Percentiles rank a stretch among this genome's conserved stretches.
Evolutionary conservation across 441 rosid genomes (phyloP).

Genomic region (Viola pubescens): DNA sequence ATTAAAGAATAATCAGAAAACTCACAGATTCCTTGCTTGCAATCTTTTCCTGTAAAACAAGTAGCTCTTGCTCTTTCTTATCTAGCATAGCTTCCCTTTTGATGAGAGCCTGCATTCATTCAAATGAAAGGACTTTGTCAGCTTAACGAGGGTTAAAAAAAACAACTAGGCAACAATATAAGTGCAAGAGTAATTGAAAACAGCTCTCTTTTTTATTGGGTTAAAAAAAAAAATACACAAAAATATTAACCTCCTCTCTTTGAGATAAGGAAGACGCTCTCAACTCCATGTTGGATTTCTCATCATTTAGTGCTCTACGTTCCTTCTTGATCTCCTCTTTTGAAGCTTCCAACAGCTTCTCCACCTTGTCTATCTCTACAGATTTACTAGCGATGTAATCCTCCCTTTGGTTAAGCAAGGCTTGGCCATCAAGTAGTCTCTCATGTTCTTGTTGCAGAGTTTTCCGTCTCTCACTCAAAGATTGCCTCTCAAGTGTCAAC

Average conservation of each 20-base stretch:
- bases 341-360: slow-evolving; percentile 53
- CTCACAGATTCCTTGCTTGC: slow-evolving; percentile 75
- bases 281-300: slow-evolving; percentile 52
- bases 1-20: slow-evolving; percentile 9
- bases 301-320: slow-evolving; percentile 37
- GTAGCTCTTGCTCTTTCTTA: slow-evolving; percentile 67
- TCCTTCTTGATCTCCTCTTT: slow-evolving; percentile 47
- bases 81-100: slow-evolving; percentile 50
- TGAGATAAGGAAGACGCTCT: slow-evolving; percentile 37
- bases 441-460: slow-evolving; percentile 71
- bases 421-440: slow-evolving; percentile 65
- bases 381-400: slow-evolving; percentile 58
- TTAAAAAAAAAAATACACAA: background rate
- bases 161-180: too few relatives aligned
- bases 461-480: slow-evolving; percentile 63
- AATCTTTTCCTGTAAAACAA: slow-evolving; percentile 54
- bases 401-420: slow-evolving; percentile 75
- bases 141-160: background rate
- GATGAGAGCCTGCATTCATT: slow-evolving; percentile 38
- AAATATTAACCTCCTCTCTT: slow-evolving; percentile 64
- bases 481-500: slow-evolving; percentile 52
- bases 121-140: slow-evolving; percentile 1
- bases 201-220: too few relatives aligned
- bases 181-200: too few relatives aligned
- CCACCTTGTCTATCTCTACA: slow-evolving; percentile 51